Percentiles rank a stretch among this genome's conserved stretches.
Evolutionary conservation across 2,329 filamentous ascomycete genomes (phyloP).

Genomic region (Aspergillus thermomutatus): DNA sequence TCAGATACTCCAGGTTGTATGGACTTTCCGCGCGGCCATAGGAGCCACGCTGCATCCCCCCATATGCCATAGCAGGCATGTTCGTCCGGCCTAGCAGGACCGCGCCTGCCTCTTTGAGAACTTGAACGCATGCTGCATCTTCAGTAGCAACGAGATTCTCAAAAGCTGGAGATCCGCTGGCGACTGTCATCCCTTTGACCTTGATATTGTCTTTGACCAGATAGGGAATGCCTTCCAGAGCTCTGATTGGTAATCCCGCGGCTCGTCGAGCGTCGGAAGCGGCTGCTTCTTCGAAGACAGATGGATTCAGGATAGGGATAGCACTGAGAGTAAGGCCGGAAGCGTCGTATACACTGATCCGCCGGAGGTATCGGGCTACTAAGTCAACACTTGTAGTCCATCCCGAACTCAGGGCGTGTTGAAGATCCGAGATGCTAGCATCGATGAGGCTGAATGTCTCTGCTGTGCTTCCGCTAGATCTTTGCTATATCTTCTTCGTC

Average conservation of each 20-base stretch:
- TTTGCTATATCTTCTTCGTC: neutral
- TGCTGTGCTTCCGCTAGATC: conserved; percentile 1
- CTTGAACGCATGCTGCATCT: conserved; percentile 51
- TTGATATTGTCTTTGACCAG: conserved; percentile 59
- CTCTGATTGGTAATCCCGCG: conserved; percentile 32
- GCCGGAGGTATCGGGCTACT: conserved; percentile 45
- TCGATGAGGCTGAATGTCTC: conserved; percentile 40
- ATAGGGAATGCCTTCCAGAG: conserved; percentile 56
- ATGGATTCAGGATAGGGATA: conserved; percentile 47
- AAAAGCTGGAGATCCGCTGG: conserved; percentile 55
- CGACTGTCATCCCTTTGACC: conserved; percentile 51
- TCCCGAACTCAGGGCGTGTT: conserved; percentile 40
- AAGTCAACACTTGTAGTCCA: conserved; percentile 45
- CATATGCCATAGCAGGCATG: conserved; percentile 59
- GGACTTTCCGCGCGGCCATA: conserved; percentile 57
- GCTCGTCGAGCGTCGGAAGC: conserved; percentile 47
- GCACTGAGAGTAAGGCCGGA: conserved; percentile 44
- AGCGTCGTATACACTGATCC: conserved; percentile 48
- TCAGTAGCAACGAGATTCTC: conserved; percentile 47
- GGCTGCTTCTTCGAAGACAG: conserved; percentile 46
- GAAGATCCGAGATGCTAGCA: conserved; percentile 46
- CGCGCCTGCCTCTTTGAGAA: conserved; percentile 49
- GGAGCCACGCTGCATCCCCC: conserved; percentile 56
- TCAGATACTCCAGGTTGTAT: conserved; percentile 53
- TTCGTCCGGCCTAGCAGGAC: conserved; percentile 56